Evolutionary conservation across 106 monocot genomes (phyloP), one percentile per base, ranked within the genome.

Genomic region (Dendrobium huoshanense): DNA sequence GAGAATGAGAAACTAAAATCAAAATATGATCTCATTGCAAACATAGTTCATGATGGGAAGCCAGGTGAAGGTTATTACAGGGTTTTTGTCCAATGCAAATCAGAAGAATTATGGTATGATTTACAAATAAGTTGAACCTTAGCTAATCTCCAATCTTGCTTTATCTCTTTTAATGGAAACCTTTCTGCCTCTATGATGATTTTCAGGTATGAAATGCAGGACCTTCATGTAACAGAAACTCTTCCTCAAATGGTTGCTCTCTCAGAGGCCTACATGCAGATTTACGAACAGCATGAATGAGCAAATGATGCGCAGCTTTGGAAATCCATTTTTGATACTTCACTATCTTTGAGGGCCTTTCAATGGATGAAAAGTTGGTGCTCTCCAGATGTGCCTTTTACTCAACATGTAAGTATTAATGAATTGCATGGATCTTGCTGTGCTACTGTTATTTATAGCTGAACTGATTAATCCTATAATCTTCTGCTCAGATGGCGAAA

Each of bases 171-270:
- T 75, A 44, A 43, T 31, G 20, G 74, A 80, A 72, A 11, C 9
- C 43, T 51, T 13, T 76, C n/a, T 73, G 17, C 9, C 22, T 44
- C 58, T 51, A 68, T 68, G 68, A 16, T 37, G 33, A 19, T 79
- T 77, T 24, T 65, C 79, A 99, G 99, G 99, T 99, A 91, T 87
- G 99, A 99, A 78, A 91, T 99, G 92, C 99, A 95, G 80, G 99
- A 99, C 51, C 91, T 99, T 22, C 99, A 99, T 83, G 99, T 99
- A 19, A 93, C 88, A 0, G 98, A 99, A 82, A 99, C 99, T 48
- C 93, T 99, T 85, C 99, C 95, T 65, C 99, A 99, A 75, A 99
- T 99, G 91, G 99, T 99, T 87, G 95, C 95, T 55, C 85, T 99
- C 37, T 99, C 95, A 15, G 99, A 99, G 86, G 56, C 99, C 7